Evolutionary conservation across 1,284 basidiomycete species (phyloP).

Genomic region (Rhodotorula sp.): DNA sequence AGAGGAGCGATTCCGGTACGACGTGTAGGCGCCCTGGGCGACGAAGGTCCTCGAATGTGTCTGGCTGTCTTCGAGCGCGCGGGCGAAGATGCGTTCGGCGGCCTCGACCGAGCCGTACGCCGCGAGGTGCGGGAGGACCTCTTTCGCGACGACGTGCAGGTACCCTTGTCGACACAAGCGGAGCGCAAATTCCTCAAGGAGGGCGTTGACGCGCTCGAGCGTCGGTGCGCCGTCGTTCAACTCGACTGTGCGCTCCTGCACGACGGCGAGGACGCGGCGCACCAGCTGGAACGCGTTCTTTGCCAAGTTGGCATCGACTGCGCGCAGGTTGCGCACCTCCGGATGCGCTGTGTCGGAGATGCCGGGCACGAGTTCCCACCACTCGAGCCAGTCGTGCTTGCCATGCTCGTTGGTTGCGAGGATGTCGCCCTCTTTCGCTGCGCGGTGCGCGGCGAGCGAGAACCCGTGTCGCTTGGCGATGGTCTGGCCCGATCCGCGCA

Average conservation of each 20-base stretch:
- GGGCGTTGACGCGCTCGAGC: not conserved
- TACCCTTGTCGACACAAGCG: constrained; percentile 9
- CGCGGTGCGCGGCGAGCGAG: not conserved
- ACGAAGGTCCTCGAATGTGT: not conserved
- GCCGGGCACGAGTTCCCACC: constrained; percentile 24
- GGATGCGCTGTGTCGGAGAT: not conserved
- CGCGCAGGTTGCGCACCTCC: not conserved
- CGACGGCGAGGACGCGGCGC: not conserved
- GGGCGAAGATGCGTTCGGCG: constrained; percentile 1
- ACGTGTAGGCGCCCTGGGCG: not conserved
- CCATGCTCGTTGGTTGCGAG: not conserved
- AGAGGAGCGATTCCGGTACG: not conserved
- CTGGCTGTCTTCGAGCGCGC: not conserved
- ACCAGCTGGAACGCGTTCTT: not conserved
- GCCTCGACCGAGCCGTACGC: not conserved
- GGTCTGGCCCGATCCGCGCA: not conserved
- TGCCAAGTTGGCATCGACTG: not conserved
- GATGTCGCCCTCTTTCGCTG: not conserved
- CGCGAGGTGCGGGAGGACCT: constrained; percentile 2
- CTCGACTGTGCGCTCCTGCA: not conserved
- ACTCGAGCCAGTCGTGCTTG: constrained; percentile 19
- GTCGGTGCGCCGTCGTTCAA: not conserved
- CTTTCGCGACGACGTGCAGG: constrained; percentile 15
- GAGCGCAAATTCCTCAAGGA: constrained; percentile 2
- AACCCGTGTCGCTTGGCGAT: constrained; percentile 10